Evolutionary conservation across 768 basidiomycete genomes (phyloP).

Genomic region (Leccinum uliginosum): DNA sequence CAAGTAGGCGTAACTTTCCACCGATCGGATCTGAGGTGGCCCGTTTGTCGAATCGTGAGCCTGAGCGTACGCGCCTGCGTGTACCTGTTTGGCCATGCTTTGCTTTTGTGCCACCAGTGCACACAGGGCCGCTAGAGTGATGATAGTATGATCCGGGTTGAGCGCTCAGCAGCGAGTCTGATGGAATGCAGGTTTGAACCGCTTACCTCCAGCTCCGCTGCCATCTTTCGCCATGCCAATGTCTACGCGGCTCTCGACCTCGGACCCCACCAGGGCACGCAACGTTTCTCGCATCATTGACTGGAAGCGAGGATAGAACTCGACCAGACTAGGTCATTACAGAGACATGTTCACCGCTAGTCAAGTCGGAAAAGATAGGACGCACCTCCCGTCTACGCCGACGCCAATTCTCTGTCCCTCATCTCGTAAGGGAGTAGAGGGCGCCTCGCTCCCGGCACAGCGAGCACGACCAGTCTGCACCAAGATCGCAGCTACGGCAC

Average conservation of each 20-base stretch:
- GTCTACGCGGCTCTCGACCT: conserved; percentile 73
- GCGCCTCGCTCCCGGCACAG: conserved; percentile 36
- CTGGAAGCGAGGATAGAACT: conserved; percentile 89
- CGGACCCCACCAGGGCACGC: conserved; percentile 68
- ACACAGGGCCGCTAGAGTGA: conserved; percentile 69
- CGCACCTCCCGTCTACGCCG: conserved; percentile 90
- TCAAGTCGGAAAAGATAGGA: neutral
- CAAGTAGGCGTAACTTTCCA: conserved; percentile 13
- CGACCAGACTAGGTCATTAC: conserved; percentile 58
- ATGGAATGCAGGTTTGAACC: neutral
- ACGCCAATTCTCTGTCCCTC: conserved; percentile 60
- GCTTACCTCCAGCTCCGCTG: conserved; percentile 92
- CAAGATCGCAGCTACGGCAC: conserved; percentile 82
- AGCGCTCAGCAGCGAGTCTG: neutral
- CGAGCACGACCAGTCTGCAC: conserved; percentile 73
- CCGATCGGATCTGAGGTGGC: conserved; percentile 12
- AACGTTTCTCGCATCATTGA: conserved; percentile 70
- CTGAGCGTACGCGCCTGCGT: conserved; percentile 2
- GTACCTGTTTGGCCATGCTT: conserved; percentile 10
- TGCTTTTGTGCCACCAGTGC: conserved; percentile 48
- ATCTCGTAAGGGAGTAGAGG: conserved; percentile 16
- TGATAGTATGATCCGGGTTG: conserved; percentile 3
- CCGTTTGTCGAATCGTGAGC: conserved; percentile 4
- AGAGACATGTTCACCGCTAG: neutral
- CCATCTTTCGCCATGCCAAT: conserved; percentile 97